Evolutionary conservation across 1,284 basidiomycete species (phyloP).

Genomic region (Leccinum idahoense): DNA sequence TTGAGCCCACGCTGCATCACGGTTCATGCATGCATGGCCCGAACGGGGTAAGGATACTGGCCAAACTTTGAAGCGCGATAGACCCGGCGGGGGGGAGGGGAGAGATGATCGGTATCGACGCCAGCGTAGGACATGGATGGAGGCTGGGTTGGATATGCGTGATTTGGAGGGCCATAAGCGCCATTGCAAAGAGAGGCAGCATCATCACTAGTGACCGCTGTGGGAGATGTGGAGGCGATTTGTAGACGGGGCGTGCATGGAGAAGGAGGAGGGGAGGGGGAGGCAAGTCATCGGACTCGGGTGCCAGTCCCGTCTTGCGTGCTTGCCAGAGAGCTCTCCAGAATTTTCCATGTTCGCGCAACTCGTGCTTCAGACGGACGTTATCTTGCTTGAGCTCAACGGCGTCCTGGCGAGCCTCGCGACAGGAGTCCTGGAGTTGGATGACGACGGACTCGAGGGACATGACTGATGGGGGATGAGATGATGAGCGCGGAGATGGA

Average conservation of each 20-base stretch:
- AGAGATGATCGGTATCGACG: slow-evolving; percentile 34
- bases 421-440: slow-evolving; percentile 74
- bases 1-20: slow-evolving; percentile 51
- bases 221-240: slow-evolving; percentile 27
- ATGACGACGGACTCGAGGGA: slow-evolving; percentile 76
- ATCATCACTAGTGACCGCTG: slow-evolving; percentile 40
- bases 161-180: slow-evolving; percentile 36
- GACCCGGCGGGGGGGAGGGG: slow-evolving; percentile 32
- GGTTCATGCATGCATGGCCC: slow-evolving; percentile 33
- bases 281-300: slow-evolving; percentile 55
- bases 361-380: slow-evolving; percentile 53
- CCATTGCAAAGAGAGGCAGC: slow-evolving; percentile 38
- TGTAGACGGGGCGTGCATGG: slow-evolving; percentile 20
- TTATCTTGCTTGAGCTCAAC: slow-evolving; percentile 61
- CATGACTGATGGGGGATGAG: slow-evolving; percentile 41
- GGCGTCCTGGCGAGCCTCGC: slow-evolving; percentile 56
- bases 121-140: slow-evolving; percentile 39
- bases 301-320: slow-evolving; percentile 47
- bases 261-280: slow-evolving; percentile 43
- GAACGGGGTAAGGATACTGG: slow-evolving; percentile 20
- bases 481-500: slow-evolving; percentile 18
- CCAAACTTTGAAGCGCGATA: slow-evolving; percentile 48
- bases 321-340: slow-evolving; percentile 63
- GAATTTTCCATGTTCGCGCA: slow-evolving; percentile 65
- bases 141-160: slow-evolving; percentile 43